These are phyloP conservation scores for Rickenella mellea DNA, from an alignment of 768 basidiomycete species.

Conservation along the genomic window DNA sequence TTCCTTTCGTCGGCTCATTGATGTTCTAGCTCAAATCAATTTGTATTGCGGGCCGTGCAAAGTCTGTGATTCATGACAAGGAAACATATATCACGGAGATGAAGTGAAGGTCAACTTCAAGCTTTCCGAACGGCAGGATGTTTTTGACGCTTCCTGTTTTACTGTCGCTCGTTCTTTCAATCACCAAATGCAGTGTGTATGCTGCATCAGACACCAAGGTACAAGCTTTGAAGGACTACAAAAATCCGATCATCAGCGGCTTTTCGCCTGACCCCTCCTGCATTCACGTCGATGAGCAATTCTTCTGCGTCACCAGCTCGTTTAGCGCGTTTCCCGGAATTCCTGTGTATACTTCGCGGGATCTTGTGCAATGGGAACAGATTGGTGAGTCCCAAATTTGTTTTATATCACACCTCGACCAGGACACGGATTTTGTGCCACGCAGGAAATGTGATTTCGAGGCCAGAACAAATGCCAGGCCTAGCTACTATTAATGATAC, in stretches of 20 bases:
- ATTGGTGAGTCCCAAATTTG: constrained; percentile 16
- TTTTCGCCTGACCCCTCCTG: constrained; percentile 26
- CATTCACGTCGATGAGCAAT: constrained; percentile 20
- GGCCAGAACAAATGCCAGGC: constrained; percentile 10
- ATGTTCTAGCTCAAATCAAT: too few relatives aligned
- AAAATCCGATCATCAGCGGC: constrained; percentile 11
- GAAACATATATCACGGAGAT: too few relatives aligned
- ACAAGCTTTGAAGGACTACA: constrained; percentile 2
- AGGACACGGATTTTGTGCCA: background rate
- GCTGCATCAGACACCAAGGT: too few relatives aligned
- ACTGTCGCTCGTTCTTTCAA: too few relatives aligned
- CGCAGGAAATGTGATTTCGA: constrained; percentile 12
- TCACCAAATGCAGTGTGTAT: too few relatives aligned
- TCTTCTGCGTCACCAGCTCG: constrained; percentile 23
- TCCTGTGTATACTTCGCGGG: constrained; percentile 22
- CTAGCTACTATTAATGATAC: constrained; percentile 8
- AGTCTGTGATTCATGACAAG: too few relatives aligned
- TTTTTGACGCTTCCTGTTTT: too few relatives aligned
- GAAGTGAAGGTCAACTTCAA: too few relatives aligned
- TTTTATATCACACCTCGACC: too few relatives aligned
- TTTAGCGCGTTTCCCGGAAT: constrained; percentile 27
- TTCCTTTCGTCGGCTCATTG: too few relatives aligned
- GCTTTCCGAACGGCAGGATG: too few relatives aligned
- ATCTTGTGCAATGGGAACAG: constrained; percentile 21
- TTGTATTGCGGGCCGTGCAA: too few relatives aligned